Base-by-base conservation (phyloP, 208 protist genomes). In the Wallacemonas rigidus region DNA sequence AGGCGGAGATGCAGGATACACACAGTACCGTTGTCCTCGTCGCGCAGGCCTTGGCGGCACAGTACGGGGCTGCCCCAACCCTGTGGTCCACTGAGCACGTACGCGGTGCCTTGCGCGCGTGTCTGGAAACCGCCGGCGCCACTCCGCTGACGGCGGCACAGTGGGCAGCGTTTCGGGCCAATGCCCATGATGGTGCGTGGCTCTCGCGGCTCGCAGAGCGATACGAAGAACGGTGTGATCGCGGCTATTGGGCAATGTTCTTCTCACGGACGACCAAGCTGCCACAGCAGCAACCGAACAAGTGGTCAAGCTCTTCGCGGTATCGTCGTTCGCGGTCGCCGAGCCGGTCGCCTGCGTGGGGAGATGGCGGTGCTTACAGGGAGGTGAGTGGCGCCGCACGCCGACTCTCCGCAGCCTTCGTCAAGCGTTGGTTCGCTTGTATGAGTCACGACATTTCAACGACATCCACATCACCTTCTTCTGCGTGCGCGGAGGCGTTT, bases 201-300 rank as follows among this genome's bases (percentile, higher is more conserved):
- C 60, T 65, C 5, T 6, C 41, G 11, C 60, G 36, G 60, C 2
- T 65, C 40, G 36, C 60, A 11, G 60, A 14, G n/a, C 60, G 43
- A 3, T 65, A 65, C 15, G 60, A 65, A n/a, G 60, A 45, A 17
- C 60, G 60, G 40, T 65, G 60, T 48, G 60, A 65, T 51, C 60
- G 60, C 6, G 60, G 60, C n/a, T 65, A 50, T 41, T 65, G 60
- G 60, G 38, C 60, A 8, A 35, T 41, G 11, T 65, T 65, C 17
- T 65, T 65, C 60, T 26, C 26, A 0, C 26, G 26, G 26, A 26
- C 26, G 26, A 26, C 26, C 26, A 26, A 26, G 26, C 26, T 26
- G 26, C 26, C 26, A 26, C 26, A 26, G 26, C 26, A 26, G 26
- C 26, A 26, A 26, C 26, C 26, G 26, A 26, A 26, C 26, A 26